Base-by-base conservation (phyloP, 179 eudicot species). In the Spergularia azorica region DNA sequence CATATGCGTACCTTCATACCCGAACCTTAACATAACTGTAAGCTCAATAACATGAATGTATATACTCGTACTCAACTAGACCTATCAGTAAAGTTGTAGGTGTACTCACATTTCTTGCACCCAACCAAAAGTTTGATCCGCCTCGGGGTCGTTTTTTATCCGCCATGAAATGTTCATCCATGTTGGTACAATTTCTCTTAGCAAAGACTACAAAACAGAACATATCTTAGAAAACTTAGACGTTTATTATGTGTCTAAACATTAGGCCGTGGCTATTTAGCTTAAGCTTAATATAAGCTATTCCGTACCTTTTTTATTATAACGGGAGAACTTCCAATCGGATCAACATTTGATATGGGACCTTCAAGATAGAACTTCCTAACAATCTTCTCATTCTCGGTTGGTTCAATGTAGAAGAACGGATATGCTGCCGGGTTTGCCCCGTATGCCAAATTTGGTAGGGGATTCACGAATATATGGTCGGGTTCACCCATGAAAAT, bases 81-180 rank as follows among this genome's bases (percentile, higher is more conserved):
- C 32, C 48, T 36, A 43, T 63, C 9, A 52, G 43, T 36, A 52
- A 70, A 26, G 32, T 26, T 26, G 32, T 26, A 26, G 16, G 46
- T 36, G 2, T 50, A 55, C 16, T 11, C 90, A 93, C 98, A 93
- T 91, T 86, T 93, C 97, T 70, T 91, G 82, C 79, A 93, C 98
- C 98, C 98, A 93, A 80, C 98, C 98, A 83, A 93, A 93, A 57
- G 89, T 71, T 79, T 90, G 89, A 79, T 93, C 98, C 16, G 98
- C 86, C 85, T 93, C 98, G 36, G 91, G 90, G 81, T 93, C 97
- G 74, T 90, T 89, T 87, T 93, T 93, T 97, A 93, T 93, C 72
- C 79, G 85, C 86, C 91, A 75, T 20, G 98, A 93, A 73, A 93
- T 83, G 86, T 93, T 93, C 97, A 93, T 91, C 98, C 98, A 93